Conservation (phyloP, 1,139 yeast species). For the Kodamaea ohmeri region DNA sequence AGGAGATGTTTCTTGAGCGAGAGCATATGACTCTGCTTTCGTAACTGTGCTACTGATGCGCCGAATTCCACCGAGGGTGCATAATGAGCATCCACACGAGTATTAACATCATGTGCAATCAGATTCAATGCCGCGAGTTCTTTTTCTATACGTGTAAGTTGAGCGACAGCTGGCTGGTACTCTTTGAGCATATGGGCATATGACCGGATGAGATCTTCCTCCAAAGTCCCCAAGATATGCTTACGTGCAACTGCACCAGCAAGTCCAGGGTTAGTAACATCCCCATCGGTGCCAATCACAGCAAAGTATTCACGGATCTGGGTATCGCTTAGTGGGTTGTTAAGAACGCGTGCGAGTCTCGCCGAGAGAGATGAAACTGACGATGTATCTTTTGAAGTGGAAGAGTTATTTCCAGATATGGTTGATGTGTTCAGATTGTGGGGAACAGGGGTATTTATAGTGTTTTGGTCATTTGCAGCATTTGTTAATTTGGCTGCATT, state of each 20-base stretch:
- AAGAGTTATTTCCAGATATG: too few species aligned
- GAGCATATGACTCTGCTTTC: slow-evolving; percentile 40
- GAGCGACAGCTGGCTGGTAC: slow-evolving; percentile 55
- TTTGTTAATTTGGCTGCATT: too few species aligned
- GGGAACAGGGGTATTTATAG: too few species aligned
- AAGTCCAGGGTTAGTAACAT: slow-evolving; percentile 22
- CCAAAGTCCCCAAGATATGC: slow-evolving; percentile 65
- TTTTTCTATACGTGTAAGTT: slow-evolving; percentile 42
- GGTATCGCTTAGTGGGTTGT: slow-evolving; percentile 47
- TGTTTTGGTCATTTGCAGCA: too few species aligned
- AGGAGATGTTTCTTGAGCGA: slow-evolving; percentile 55
- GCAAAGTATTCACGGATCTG: slow-evolving; percentile 48
- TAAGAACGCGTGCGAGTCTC: slow-evolving; percentile 53
- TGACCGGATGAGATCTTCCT: slow-evolving; percentile 64
- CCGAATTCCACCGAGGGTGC: slow-evolving; percentile 26
- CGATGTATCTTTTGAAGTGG: neutral
- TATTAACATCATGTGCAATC: slow-evolving; percentile 31
- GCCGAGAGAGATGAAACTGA: slow-evolving; percentile 39
- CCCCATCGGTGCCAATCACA: slow-evolving; percentile 34
- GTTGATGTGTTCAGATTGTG: too few species aligned
- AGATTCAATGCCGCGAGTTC: slow-evolving; percentile 41
- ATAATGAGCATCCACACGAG: slow-evolving; percentile 31
- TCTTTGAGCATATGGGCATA: slow-evolving; percentile 59
- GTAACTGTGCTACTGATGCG: slow-evolving; percentile 38
- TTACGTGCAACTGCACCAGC: slow-evolving; percentile 23